Evolutionary conservation across 805 yeast species (phyloP).

Genomic region (Pichia cabralensis): DNA sequence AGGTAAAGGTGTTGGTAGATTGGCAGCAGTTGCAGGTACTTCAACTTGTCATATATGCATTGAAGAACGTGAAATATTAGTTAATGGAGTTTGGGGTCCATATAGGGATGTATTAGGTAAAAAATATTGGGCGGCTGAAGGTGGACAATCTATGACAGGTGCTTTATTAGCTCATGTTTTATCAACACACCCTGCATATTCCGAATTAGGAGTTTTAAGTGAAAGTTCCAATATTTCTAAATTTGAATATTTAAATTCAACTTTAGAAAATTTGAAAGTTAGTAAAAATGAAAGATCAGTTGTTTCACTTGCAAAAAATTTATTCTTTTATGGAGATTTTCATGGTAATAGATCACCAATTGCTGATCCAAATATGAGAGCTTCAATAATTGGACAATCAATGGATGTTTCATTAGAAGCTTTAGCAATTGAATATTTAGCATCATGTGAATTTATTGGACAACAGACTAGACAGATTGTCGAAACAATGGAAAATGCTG

Average conservation of each 20-base stretch:
- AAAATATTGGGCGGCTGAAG: constrained; percentile 92
- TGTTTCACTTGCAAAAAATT: constrained; percentile 69
- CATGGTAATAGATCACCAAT: constrained; percentile 98
- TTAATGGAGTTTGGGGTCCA: constrained; percentile 98
- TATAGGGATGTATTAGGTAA: constrained; percentile 89
- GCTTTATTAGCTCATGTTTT: constrained; percentile 84
- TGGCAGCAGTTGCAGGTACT: constrained; percentile 98
- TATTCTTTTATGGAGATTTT: constrained; percentile 91
- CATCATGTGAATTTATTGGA: constrained; percentile 94
- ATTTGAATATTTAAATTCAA: constrained; percentile 74
- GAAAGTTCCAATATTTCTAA: constrained; percentile 61
- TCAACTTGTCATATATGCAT: constrained; percentile 93
- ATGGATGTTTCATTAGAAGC: constrained; percentile 85
- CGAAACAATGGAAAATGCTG: constrained; percentile 70
- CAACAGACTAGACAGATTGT: constrained; percentile 95
- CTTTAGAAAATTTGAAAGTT: constrained; percentile 54
- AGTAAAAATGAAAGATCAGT: constrained; percentile 57
- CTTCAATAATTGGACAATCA: constrained; percentile 82
- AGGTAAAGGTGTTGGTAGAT: constrained; percentile 63
- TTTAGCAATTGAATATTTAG: constrained; percentile 77
- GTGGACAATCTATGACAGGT: constrained; percentile 98
- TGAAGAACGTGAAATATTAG: constrained; percentile 78
- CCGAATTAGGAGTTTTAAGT: constrained; percentile 57
- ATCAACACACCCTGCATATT: constrained; percentile 79
- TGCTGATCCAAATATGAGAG: constrained; percentile 90